Evolutionary conservation across 441 rosid species (phyloP), one percentile per base, ranked within the genome.

Genomic region (Cnidoscolus chayamansa): DNA sequence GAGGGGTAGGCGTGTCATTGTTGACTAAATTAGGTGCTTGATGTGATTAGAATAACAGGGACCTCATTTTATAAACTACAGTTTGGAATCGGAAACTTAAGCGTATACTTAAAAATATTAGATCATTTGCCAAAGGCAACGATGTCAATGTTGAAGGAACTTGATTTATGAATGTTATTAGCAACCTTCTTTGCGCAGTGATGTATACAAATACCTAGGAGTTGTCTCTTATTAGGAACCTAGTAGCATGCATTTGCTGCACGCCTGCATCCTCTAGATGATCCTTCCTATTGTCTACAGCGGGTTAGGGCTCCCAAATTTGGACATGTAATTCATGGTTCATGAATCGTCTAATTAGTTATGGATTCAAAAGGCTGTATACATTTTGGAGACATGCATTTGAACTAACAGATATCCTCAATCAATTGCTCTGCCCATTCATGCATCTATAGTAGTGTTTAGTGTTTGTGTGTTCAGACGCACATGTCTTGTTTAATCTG

Each of bases 401-500:
- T 63, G 49, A 47, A 45, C 10, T 32, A 4, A 48, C 30, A 12
- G 20, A 2, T 25, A 25, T 48, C 6, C 40, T 7, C 13, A 25
- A n/a, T 7, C 47, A 35, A 62, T 20, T 35, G 3, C 12, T 62
- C 2, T 11, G 19, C 56, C 1, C 11, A 0, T 32, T 45, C 48
- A 62, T 32, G 60, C 4, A 50, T 31, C 1, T 6, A 2, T n/a
- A 9, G 2, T 25, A 25, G 25, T 25, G 25, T 25, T 25, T 25
- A 25, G 25, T 25, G 25, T 25, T 25, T 25, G 25, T 25, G 25
- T 25, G 25, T 25, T 25, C 25, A 25, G 25, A 49, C 16, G 68
- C 68, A 47, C 37, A 47, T 16, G 67, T 45, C 54, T 48, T 45
- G 68, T 47, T 65, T 47, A 37, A 25, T 11, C 55, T 3, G 68